phyloP scores from a whole-genome alignment of 2,329 filamentous ascomycete genomes.

The Thelonectria olida region DNA sequence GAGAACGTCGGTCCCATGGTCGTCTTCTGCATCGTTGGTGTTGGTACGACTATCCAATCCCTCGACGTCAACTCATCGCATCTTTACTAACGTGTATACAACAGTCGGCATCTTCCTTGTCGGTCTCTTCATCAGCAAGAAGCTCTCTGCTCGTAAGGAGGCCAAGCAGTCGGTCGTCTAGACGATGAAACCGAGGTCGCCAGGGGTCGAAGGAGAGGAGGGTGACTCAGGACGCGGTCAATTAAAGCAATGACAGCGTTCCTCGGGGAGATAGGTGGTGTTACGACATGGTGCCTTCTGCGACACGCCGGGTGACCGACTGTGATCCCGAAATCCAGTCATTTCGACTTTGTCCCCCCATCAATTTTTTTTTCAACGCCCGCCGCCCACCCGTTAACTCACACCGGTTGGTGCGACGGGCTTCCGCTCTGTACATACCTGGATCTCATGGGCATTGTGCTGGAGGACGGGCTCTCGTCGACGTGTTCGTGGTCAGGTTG shows the following conservation, averaged over 20 bases:
- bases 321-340: slow-evolving; percentile 41
- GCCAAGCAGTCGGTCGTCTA: slow-evolving; percentile 42
- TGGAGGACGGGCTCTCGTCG: slow-evolving; percentile 44
- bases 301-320: slow-evolving; percentile 43
- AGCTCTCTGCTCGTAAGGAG: slow-evolving; percentile 44
- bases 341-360: slow-evolving; percentile 34
- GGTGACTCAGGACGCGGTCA: slow-evolving; percentile 32
- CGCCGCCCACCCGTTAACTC: slow-evolving; percentile 30
- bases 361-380: slow-evolving; percentile 17
- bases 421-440: slow-evolving; percentile 39
- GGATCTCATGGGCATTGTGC: slow-evolving; percentile 40
- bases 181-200: slow-evolving; percentile 19
- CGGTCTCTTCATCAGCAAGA: slow-evolving; percentile 45
- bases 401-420: slow-evolving; percentile 22
- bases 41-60: slow-evolving; percentile 43
- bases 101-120: slow-evolving; percentile 47
- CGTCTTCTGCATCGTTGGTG: slow-evolving; percentile 54
- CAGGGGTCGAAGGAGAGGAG: slow-evolving; percentile 33
- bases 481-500: slow-evolving; percentile 41
- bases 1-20: slow-evolving; percentile 52
- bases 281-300: slow-evolving; percentile 38
- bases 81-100: slow-evolving; percentile 24
- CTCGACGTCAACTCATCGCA: background rate
- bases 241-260: slow-evolving; percentile 28
- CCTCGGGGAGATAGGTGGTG: slow-evolving; percentile 35